phyloP scores from a whole-genome alignment of 306 rosid genomes.

The Cicer chorassanicum region DNA sequence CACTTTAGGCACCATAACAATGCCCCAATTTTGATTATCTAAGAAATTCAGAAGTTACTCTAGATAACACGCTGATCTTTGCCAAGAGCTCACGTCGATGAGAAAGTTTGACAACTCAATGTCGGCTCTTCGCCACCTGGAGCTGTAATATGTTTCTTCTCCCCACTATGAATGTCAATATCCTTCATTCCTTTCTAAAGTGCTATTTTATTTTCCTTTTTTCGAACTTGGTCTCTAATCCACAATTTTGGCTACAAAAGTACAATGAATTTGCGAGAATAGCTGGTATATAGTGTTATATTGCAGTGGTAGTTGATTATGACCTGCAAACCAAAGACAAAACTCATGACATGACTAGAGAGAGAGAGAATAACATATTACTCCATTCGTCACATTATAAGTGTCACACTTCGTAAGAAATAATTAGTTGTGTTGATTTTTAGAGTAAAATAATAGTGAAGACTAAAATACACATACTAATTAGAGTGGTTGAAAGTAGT shows the following conservation, averaged over 20 bases:
- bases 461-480: no score
- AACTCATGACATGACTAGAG: conserved; percentile 6
- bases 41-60: background rate
- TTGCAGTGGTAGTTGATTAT: conserved; percentile 20
- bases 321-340: conserved; percentile 44
- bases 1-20: conserved; percentile 31
- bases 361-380: no score
- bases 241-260: conserved; percentile 21
- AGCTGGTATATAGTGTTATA: conserved; percentile 11
- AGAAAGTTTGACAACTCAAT: no score
- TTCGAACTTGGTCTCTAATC: conserved; percentile 24
- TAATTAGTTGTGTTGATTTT: no score
- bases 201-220: background rate
- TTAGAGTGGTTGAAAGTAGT: no score
- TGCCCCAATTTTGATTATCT: conserved; percentile 27
- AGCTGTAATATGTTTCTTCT: background rate
- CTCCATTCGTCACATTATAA: no score
- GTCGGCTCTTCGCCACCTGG: no score
- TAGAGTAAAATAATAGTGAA: no score
- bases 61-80: no score
- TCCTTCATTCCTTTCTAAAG: conserved; percentile 5
- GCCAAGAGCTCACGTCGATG: no score
- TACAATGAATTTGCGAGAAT: conserved; percentile 21
- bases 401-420: no score
- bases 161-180: background rate